Base-by-base conservation (phyloP, 1,284 basidiomycete species). In the Cystobasidiaceae sp. region DNA sequence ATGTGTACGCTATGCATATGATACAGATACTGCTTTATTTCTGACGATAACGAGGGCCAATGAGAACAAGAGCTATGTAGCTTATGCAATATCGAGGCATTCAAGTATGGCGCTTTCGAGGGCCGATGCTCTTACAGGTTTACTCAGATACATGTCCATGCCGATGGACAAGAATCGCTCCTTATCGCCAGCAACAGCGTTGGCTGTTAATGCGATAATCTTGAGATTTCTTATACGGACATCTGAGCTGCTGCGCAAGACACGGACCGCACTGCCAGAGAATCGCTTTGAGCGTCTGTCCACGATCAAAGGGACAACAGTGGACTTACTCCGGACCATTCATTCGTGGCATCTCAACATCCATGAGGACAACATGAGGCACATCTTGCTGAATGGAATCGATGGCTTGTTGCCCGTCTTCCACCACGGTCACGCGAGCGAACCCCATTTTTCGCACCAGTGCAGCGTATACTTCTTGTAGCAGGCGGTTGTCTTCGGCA, bases 301-400 rank as follows among this genome's bases (percentile, higher is more conserved):
- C 7, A 28, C 23, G 17, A 9, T 37, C 2, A 21, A 2, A 41
- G 27, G 11, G 11, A 28, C 27, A 27, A 19, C 1, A 43, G 30
- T 13, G 37, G 5, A 62, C 60, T 54, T 32, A 62, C 52, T 55
- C 61, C 5, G 61, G 61, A 11, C 61, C 61, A 15, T 49, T 64
- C 61, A 64, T 64, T n/a, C 48, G 37, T 5, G 61, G 61, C 52
- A 64, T 45, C 43, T 64, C 61, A 17, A 64, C 45, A 27, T 64
- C 61, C 52, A 64, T 56, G n/a, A 64, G 52, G 13, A 56, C 45
- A 17, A 64, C 46, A 21, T 64, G 39, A 6, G 41, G 51, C 9
- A 34, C 13, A 7, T 45, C 51, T 7, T 11, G 30, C 44, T 56
- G 51, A n/a, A 64, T 49, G 17, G 30, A 43, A 17, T 46, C 41